Conservation (phyloP, 495 filamentous ascomycete species). For the Hypoxylon perforatum region DNA sequence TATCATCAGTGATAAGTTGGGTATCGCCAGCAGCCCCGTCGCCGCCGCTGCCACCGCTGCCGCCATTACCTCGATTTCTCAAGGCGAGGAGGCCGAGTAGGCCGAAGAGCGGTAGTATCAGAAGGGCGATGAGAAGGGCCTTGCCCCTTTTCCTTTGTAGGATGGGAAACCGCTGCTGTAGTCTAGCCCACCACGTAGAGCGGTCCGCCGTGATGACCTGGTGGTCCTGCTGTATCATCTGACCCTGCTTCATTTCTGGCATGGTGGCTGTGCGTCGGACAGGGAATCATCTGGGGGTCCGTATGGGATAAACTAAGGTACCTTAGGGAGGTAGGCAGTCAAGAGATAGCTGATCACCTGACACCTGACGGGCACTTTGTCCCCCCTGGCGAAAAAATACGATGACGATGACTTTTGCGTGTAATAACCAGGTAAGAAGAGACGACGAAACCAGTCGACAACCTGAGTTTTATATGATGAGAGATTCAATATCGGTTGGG, state of each 20-base stretch:
- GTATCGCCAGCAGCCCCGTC: slow-evolving; percentile 25
- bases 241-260: slow-evolving; percentile 22
- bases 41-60: neutral
- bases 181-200: slow-evolving; percentile 47
- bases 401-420: neutral
- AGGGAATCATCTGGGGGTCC: slow-evolving; percentile 25
- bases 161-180: slow-evolving; percentile 53
- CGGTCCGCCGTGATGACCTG: slow-evolving; percentile 15
- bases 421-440: no score
- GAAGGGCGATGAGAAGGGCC: slow-evolving; percentile 46
- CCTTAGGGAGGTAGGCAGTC: no score
- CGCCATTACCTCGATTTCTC: slow-evolving; percentile 24
- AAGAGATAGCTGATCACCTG: no score
- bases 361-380: no score
- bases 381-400: no score
- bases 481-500: neutral
- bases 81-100: slow-evolving; percentile 45
- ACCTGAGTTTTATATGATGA: no score
- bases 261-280: slow-evolving; percentile 12
- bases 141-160: slow-evolving; percentile 51
- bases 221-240: slow-evolving; percentile 30
- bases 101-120: slow-evolving; percentile 49
- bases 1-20: slow-evolving; percentile 54
- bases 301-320: neutral
- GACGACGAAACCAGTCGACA: no score